Evolutionary conservation across 2,329 filamentous ascomycete species (phyloP).

Genomic region (Nothopassalora personata): DNA sequence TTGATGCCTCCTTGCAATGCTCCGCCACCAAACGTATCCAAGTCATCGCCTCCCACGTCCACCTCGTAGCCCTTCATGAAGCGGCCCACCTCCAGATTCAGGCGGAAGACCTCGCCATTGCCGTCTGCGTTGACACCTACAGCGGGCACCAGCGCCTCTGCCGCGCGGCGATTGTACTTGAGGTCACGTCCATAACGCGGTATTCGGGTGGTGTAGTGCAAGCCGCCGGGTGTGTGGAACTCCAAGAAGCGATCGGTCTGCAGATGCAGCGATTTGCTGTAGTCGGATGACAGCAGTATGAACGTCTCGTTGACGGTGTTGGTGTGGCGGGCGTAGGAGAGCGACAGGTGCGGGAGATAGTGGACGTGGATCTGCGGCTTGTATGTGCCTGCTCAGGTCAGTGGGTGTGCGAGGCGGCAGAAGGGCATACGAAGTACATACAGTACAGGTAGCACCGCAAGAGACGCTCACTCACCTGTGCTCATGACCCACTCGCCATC

Average conservation of each 20-base stretch:
- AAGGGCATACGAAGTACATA: not conserved
- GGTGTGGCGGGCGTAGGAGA: slow-evolving; percentile 92
- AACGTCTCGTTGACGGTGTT: slow-evolving; percentile 89
- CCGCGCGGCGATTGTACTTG: slow-evolving; percentile 72
- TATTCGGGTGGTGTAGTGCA: slow-evolving; percentile 83
- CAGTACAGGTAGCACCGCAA: not conserved
- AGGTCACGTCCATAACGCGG: slow-evolving; percentile 90
- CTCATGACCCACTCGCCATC: slow-evolving; percentile 98
- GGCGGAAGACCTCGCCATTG: slow-evolving; percentile 82
- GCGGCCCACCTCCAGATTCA: slow-evolving; percentile 85
- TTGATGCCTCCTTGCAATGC: slow-evolving; percentile 82
- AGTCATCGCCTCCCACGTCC: slow-evolving; percentile 80
- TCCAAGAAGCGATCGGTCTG: slow-evolving; percentile 88
- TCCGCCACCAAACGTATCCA: slow-evolving; percentile 58
- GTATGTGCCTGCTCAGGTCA: slow-evolving; percentile 51
- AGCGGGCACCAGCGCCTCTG: slow-evolving; percentile 80
- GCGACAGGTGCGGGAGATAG: slow-evolving; percentile 82
- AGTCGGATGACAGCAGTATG: slow-evolving; percentile 79
- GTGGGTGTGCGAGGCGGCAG: slow-evolving; percentile 8
- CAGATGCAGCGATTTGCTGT: slow-evolving; percentile 88
- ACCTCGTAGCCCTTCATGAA: slow-evolving; percentile 94
- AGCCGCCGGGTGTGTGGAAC: slow-evolving; percentile 83
- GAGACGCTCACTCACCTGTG: slow-evolving; percentile 59
- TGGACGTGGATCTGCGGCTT: slow-evolving; percentile 92
- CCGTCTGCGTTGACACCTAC: slow-evolving; percentile 84